Conservation (phyloP, 805 yeast genomes). For the Isabelozyma gotoi region DNA sequence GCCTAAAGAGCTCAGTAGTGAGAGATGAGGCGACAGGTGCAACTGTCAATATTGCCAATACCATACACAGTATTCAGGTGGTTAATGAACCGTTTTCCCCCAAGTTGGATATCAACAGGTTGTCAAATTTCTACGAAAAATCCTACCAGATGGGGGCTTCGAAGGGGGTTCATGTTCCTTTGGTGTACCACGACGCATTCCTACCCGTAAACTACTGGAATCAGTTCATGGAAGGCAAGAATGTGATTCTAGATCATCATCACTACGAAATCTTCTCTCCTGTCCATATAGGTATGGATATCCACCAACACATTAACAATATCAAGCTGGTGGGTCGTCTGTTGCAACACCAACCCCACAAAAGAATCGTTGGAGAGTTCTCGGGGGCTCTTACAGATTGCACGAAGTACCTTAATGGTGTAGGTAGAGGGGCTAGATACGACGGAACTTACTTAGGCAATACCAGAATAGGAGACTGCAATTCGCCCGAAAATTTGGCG, state of each 20-base stretch:
- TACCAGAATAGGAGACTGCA: conserved; percentile 41
- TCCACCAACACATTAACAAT: conserved; percentile 12
- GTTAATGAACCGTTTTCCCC: conserved; percentile 30
- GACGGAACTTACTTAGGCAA: conserved; percentile 43
- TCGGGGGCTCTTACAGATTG: conserved; percentile 76
- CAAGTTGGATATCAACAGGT: conserved; percentile 16
- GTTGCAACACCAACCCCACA: conserved; percentile 26
- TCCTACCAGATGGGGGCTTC: conserved; percentile 10
- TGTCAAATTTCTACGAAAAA: conserved; percentile 19
- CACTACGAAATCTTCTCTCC: conserved; percentile 22
- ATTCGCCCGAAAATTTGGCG: conserved; percentile 33
- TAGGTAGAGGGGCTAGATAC: conserved; percentile 62
- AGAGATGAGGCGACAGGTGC: neutral
- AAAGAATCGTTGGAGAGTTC: conserved; percentile 64
- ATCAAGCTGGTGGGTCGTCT: conserved; percentile 17
- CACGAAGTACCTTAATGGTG: conserved; percentile 68
- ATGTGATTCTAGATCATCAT: conserved; percentile 24
- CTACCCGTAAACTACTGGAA: conserved; percentile 15
- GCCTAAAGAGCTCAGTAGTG: neutral
- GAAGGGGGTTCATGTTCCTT: conserved; percentile 8
- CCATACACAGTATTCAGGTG: conserved; percentile 27
- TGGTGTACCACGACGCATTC: conserved; percentile 15
- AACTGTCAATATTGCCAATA: conserved; percentile 14
- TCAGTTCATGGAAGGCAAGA: conserved; percentile 9
- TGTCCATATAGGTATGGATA: conserved; percentile 9